Percentiles rank a stretch among this genome's conserved stretches.
Conservation (phyloP, 2,329 filamentous ascomycete genomes). For the Emergomyces orientalis region DNA sequence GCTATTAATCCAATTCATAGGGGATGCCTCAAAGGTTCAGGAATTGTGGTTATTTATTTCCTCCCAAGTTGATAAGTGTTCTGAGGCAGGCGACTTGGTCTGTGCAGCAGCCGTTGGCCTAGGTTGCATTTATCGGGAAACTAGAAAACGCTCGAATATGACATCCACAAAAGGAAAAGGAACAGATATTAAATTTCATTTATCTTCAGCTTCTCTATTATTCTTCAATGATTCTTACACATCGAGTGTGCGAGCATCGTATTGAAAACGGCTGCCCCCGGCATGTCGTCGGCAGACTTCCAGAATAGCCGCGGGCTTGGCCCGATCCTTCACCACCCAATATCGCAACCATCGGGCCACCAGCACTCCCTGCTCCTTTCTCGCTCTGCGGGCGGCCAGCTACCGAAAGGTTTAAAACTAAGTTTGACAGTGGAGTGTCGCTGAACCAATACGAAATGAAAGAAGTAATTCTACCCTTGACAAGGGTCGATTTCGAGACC, state of each 20-base stretch:
- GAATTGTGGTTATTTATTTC: background rate
- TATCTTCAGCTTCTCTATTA: background rate
- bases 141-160: no score
- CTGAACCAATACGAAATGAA: background rate
- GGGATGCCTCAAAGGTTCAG: background rate
- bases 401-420: background rate
- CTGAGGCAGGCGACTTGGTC: background rate
- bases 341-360: background rate
- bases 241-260: background rate
- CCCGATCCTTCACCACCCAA: background rate
- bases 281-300: background rate
- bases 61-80: background rate
- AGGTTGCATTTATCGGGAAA: no score
- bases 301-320: background rate
- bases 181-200: background rate
- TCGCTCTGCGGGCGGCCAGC: background rate
- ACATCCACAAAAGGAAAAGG: background rate
- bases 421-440: background rate
- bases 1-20: background rate
- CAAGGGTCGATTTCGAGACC: background rate
- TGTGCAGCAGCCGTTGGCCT: background rate
- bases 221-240: background rate
- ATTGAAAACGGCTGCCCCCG: background rate
- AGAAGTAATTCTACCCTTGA: background rate
- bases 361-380: background rate